Conservation (phyloP, 2,329 filamentous ascomycete genomes). For the Thielaviopsis populi region DNA sequence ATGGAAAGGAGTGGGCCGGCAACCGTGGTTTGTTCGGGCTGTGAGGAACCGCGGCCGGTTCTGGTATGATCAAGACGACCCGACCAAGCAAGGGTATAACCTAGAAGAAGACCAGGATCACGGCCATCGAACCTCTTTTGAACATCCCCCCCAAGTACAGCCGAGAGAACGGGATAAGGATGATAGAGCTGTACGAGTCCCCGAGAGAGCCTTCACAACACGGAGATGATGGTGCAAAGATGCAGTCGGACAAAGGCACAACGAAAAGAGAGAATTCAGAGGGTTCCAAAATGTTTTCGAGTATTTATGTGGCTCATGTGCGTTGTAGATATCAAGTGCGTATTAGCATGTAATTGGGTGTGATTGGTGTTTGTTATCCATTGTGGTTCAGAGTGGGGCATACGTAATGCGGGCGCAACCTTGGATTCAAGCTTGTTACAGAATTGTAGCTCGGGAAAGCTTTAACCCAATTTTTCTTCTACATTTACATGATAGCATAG, state of each 20-base stretch:
- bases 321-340: no score
- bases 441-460: background rate
- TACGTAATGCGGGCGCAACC: background rate
- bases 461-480: background rate
- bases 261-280: background rate
- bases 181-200: constrained; percentile 13
- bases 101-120: constrained; percentile 10
- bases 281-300: background rate
- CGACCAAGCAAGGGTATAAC: constrained; percentile 16
- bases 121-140: constrained; percentile 15
- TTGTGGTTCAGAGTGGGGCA: background rate
- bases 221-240: constrained; percentile 3
- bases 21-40: constrained; percentile 34
- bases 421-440: background rate
- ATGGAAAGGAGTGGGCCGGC: constrained; percentile 33
- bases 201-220: constrained; percentile 11
- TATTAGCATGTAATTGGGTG: background rate
- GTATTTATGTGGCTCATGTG: background rate
- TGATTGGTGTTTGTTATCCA: background rate
- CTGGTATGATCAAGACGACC: constrained; percentile 14
- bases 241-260: background rate
- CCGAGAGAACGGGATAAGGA: constrained; percentile 14
- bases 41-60: constrained; percentile 17
- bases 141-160: constrained; percentile 13
- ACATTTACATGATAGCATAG: background rate